Evolutionary conservation across 345 rosid species (phyloP).

Genomic region (Schrenkiella parvula): DNA sequence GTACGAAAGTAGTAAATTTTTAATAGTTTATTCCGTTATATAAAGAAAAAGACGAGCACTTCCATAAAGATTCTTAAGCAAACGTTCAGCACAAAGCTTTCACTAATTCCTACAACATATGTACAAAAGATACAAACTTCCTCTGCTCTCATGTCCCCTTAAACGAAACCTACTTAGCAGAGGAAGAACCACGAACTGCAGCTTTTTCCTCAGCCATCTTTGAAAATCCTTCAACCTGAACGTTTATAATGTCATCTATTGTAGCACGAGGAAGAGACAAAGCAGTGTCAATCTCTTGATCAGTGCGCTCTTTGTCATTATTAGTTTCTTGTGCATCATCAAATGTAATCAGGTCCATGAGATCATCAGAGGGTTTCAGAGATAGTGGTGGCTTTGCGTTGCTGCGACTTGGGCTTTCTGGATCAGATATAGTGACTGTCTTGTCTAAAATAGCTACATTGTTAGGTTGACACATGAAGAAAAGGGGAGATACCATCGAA

Average conservation of each 20-base stretch:
- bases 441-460: conserved; percentile 32
- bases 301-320: neutral
- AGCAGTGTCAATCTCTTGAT: neutral
- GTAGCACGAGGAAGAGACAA: conserved; percentile 15
- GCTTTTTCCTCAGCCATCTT: conserved; percentile 23
- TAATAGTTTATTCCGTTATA: conserved; percentile 40
- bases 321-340: conserved; percentile 21
- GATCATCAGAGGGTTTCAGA: conserved; percentile 21
- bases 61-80: conserved; percentile 8
- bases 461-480: conserved; percentile 43
- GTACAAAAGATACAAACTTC: conserved; percentile 21
- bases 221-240: conserved; percentile 26
- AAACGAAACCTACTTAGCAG: conserved; percentile 7
- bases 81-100: neutral
- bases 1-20: conserved; percentile 20
- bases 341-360: conserved; percentile 27
- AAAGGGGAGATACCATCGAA: conserved; percentile 43
- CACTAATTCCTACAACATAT: neutral
- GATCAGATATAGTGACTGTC: conserved; percentile 36
- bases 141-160: neutral
- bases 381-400: neutral
- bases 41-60: conserved; percentile 6
- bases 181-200: conserved; percentile 21
- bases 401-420: conserved; percentile 23
- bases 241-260: conserved; percentile 27